phyloP scores from a whole-genome alignment of 495 filamentous ascomycete genomes.

The Rusavskia elegans region DNA sequence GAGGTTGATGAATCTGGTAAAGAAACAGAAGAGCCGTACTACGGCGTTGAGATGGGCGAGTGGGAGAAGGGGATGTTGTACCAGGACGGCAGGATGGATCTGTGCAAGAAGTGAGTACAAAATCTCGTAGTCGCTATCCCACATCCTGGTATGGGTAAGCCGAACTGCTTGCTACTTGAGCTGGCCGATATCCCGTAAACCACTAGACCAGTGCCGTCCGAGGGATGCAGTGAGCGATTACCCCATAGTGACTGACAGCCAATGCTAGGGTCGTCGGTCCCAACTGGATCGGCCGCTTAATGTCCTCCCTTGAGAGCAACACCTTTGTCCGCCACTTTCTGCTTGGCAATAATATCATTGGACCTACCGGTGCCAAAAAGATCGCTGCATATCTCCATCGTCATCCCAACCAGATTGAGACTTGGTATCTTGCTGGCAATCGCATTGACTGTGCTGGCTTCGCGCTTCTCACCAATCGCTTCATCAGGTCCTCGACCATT shows the following conservation, averaged over 20 bases:
- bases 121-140: slow-evolving; percentile 19
- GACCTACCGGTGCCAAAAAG: slow-evolving; percentile 19
- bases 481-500: slow-evolving; percentile 16
- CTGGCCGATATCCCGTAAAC: no score
- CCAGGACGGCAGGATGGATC: slow-evolving; percentile 6
- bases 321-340: slow-evolving; percentile 23
- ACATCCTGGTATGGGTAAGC: no score
- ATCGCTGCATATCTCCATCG: slow-evolving; percentile 11
- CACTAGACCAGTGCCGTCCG: no score
- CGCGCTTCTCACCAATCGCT: slow-evolving; percentile 18
- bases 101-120: slow-evolving; percentile 9
- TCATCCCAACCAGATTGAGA: no score
- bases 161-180: no score
- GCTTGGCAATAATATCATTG: slow-evolving; percentile 29
- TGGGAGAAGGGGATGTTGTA: slow-evolving; percentile 8
- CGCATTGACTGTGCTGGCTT: slow-evolving; percentile 11
- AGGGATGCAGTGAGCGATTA: no score
- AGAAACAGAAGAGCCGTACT: not conserved
- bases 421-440: no score
- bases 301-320: slow-evolving; percentile 19
- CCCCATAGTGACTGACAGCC: no score
- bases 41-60: not conserved
- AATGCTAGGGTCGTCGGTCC: slow-evolving; percentile 13
- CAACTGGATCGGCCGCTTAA: slow-evolving; percentile 18
- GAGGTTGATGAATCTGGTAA: no score